Percentiles rank a stretch among this genome's conserved stretches.
Conservation (phyloP, 768 basidiomycete genomes). For the Cystoderma amianthinum region DNA sequence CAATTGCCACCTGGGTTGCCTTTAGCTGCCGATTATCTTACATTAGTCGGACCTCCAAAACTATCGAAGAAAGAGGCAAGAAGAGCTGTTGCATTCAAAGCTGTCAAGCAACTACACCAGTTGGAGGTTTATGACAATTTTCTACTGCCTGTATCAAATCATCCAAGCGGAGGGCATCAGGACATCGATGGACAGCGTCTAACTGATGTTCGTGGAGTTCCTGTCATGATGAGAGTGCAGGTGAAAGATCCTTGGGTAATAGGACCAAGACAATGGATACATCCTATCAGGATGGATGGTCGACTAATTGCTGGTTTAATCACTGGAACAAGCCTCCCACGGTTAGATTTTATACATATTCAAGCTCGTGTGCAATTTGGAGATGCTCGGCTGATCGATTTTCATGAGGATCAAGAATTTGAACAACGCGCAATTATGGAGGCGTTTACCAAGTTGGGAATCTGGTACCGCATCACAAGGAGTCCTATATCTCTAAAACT, state of each 20-base stretch:
- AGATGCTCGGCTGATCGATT: conserved; percentile 24
- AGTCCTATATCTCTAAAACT: conserved; percentile 44
- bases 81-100: conserved; percentile 75
- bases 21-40: conserved; percentile 43
- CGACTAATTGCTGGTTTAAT: conserved; percentile 52
- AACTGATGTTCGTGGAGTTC: conserved; percentile 35
- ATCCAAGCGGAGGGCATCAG: conserved; percentile 38
- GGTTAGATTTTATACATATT: conserved; percentile 33
- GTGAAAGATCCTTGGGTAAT: conserved; percentile 67
- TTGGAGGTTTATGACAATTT: conserved; percentile 81
- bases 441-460: conserved; percentile 55
- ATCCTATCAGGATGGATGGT: conserved; percentile 49
- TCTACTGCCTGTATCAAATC: conserved; percentile 61
- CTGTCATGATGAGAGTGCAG: conserved; percentile 48
- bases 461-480: conserved; percentile 58
- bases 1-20: conserved; percentile 63
- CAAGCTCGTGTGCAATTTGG: conserved; percentile 24
- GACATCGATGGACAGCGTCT: conserved; percentile 46
- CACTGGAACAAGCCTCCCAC: conserved; percentile 52
- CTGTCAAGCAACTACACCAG: conserved; percentile 59
- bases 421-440: conserved; percentile 46
- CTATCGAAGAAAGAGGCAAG: conserved; percentile 76
- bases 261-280: conserved; percentile 52
- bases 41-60: conserved; percentile 51
- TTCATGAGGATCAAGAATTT: conserved; percentile 38